Base-by-base conservation (phyloP, 2,329 filamentous ascomycete species). In the Teratosphaeria viscida region DNA sequence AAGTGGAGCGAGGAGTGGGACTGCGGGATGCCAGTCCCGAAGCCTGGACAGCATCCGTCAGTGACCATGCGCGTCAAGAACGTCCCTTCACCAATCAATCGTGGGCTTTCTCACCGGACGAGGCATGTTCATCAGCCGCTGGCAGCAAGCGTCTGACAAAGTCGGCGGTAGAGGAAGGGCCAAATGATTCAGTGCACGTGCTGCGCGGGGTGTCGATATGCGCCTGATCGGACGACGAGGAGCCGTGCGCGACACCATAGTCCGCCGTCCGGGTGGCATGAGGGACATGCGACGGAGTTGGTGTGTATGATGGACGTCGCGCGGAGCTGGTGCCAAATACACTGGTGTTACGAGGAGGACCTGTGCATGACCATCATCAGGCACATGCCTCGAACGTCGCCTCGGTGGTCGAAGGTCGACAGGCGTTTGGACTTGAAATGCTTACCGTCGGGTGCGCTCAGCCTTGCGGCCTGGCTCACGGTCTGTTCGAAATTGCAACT, bases 401-500 rank as follows among this genome's bases (percentile, higher is more conserved):
- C 19, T 49, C 26, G 3, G n/a, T 49, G n/a, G 3, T 49, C 8
- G n/a, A 49, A 49, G 16, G 23, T 55, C 49, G 59, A 12, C 49
- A 47, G 43, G 26, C 16, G 23, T 19, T 5, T 49, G n/a, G 10
- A 23, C 16, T 1, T 23, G 1, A 1, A 23, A 10, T 19, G 43
- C 43, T 49, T 49, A 49, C 43, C 43, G 11, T 49, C 43, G 43
- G n/a, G n/a, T 5, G n/a, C 43, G 43, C 43, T 10, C 43, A 23
- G 43, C 10, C 19, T 49, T 55, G 43, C 54, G 32, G 54, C 62
- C 27, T 57, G 59, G 49, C 55, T 16, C 32, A 26, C 19, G 16
- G 56, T 47, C 52, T 55, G 29, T 14, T 66, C 62, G 54, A 60
- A 67, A 14, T 57, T 62, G 54, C 65, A 67, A 4, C 55, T 59